Conservation (phyloP, 257 asterid genomes). For the Primulina tabacum region DNA sequence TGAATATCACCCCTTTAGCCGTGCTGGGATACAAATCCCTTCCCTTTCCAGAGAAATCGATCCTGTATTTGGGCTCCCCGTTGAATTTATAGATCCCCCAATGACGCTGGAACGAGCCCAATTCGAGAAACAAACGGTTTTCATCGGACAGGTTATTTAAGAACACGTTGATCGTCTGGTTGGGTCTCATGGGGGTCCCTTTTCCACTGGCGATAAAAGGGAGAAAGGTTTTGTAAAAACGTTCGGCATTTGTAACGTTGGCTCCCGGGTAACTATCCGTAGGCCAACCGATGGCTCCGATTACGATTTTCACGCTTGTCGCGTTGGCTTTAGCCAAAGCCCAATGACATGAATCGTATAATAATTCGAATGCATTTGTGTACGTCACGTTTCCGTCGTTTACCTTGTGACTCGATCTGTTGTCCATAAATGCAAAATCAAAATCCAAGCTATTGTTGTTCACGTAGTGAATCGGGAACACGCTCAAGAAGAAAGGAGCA, state of each 20-base stretch:
- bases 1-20: slow-evolving; percentile 36
- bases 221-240: slow-evolving; percentile 34
- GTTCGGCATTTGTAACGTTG: slow-evolving; percentile 27
- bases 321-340: slow-evolving; percentile 40
- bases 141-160: slow-evolving; percentile 45
- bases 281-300: slow-evolving; percentile 68
- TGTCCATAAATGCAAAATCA: slow-evolving; percentile 39
- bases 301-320: slow-evolving; percentile 26
- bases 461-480: slow-evolving; percentile 39
- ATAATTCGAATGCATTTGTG: slow-evolving; percentile 41
- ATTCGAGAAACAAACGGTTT: slow-evolving; percentile 5
- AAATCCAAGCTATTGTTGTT: slow-evolving; percentile 19
- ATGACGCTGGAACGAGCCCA: slow-evolving; percentile 39
- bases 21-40: slow-evolving; percentile 30
- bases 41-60: slow-evolving; percentile 48
- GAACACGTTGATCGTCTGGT: slow-evolving; percentile 30
- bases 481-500: slow-evolving; percentile 35
- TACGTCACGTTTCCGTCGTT: slow-evolving; percentile 29
- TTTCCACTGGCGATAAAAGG: slow-evolving; percentile 29
- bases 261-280: slow-evolving; percentile 46
- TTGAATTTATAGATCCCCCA: slow-evolving; percentile 54
- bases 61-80: slow-evolving; percentile 52
- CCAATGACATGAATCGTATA: slow-evolving; percentile 35
- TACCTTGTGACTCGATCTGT: slow-evolving; percentile 20
- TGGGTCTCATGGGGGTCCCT: slow-evolving; percentile 48